Conservation (phyloP, 2,329 filamentous ascomycete species). For the Thielaviopsis populi region DNA sequence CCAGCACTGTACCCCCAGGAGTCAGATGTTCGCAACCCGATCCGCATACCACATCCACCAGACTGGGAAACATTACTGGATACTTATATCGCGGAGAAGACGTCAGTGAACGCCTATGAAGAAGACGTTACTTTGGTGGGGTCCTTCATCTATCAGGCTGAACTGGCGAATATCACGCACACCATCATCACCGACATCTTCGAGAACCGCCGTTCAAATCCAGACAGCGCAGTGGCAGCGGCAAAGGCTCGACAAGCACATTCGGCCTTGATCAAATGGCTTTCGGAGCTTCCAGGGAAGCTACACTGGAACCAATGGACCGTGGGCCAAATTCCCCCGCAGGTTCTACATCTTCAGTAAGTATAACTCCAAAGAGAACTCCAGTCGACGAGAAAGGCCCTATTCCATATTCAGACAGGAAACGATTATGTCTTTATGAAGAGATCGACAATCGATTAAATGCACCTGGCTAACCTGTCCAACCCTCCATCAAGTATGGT, state of each 20-base stretch:
- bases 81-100: constrained; percentile 31
- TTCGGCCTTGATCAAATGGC: constrained; percentile 32
- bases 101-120: constrained; percentile 32
- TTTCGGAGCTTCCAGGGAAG: constrained; percentile 30
- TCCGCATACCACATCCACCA: constrained; percentile 33
- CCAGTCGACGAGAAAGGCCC: no score
- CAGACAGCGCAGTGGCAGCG: constrained; percentile 28
- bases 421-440: no score
- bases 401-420: no score
- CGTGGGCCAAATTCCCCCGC: constrained; percentile 30
- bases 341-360: constrained; percentile 32
- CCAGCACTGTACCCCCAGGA: constrained; percentile 35
- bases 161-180: constrained; percentile 35
- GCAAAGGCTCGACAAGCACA: constrained; percentile 32
- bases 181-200: constrained; percentile 36
- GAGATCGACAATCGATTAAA: no score
- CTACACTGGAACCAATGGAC: constrained; percentile 39
- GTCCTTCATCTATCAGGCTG: constrained; percentile 32
- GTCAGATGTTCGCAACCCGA: constrained; percentile 35
- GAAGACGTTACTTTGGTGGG: constrained; percentile 31
- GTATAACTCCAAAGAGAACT: background rate
- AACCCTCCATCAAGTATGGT: constrained; percentile 24
- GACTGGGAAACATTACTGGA: constrained; percentile 34
- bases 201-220: constrained; percentile 31
- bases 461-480: background rate